Percentiles rank a stretch among this genome's conserved stretches.
These are phyloP conservation scores for Microdochium paspali DNA, from an alignment of 2,329 filamentous ascomycete genomes.

Conservation along the genomic window DNA sequence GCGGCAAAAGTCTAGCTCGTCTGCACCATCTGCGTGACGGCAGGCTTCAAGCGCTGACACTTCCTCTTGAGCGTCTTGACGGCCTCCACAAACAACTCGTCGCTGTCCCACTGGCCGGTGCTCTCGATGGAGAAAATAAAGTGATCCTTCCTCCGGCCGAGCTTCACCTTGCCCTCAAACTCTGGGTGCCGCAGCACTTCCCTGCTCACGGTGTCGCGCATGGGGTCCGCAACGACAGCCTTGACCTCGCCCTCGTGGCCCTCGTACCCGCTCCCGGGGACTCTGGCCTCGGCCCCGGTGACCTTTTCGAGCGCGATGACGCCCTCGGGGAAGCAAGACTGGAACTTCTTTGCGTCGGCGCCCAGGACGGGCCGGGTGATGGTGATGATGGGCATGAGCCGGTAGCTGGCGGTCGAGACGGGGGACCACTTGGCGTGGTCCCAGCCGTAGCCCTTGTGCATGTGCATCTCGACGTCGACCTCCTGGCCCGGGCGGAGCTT, in stretches of 20 bases:
- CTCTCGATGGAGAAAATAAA: constrained; percentile 97
- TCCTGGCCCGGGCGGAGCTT: constrained; percentile 88
- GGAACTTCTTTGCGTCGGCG: constrained; percentile 80
- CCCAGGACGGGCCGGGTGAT: constrained; percentile 81
- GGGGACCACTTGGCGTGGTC: constrained; percentile 98
- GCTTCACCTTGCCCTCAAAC: constrained; percentile 91
- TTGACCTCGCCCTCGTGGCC: constrained; percentile 72
- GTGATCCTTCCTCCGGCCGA: constrained; percentile 84
- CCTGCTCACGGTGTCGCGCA: constrained; percentile 91
- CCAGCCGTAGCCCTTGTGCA: constrained; percentile 85
- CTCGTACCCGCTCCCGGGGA: constrained; percentile 55
- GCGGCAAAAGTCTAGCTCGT: constrained; percentile 3
- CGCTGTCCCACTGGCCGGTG: constrained; percentile 88
- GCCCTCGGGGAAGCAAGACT: constrained; percentile 77
- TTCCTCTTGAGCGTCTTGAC: constrained; percentile 80
- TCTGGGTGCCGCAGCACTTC: constrained; percentile 87
- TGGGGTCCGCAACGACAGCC: constrained; percentile 78
- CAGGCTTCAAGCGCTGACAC: constrained; percentile 63
- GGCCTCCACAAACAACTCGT: constrained; percentile 85
- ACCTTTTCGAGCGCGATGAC: constrained; percentile 76
- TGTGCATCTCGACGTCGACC: constrained; percentile 82
- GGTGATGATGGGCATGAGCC: constrained; percentile 78
- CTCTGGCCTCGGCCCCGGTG: constrained; percentile 53
- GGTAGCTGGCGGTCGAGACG: constrained; percentile 88
- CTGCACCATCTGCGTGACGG: constrained; percentile 55